Percentiles rank a stretch among this genome's conserved stretches.
Evolutionary conservation across 2,329 filamentous ascomycete genomes (phyloP).

Genomic region (Penicillium brasilianum): DNA sequence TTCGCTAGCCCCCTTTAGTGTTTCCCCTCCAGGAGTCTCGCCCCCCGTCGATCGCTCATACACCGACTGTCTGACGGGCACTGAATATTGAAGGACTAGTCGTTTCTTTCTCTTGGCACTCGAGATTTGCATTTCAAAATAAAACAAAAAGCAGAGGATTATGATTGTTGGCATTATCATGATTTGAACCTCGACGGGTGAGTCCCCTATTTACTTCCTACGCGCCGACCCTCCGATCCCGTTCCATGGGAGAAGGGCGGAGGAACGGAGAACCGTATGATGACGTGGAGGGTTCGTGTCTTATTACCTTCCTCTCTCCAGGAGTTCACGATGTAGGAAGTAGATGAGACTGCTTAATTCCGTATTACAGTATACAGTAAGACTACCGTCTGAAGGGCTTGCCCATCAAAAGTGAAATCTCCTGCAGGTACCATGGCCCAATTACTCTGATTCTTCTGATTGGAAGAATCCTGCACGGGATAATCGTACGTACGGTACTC

Average conservation of each 20-base stretch:
- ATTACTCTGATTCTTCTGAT: neutral
- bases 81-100: constrained; percentile 1
- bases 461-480: neutral
- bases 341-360: neutral
- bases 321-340: neutral
- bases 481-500: neutral
- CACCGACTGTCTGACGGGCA: constrained; percentile 30
- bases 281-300: neutral
- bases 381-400: no score
- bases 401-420: no score
- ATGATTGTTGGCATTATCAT: neutral
- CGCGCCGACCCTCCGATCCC: constrained; percentile 6
- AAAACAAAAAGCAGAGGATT: neutral
- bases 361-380: no score
- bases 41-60: constrained; percentile 36
- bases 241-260: constrained; percentile 5
- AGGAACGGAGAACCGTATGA: neutral
- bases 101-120: neutral
- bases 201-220: neutral
- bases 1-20: constrained; percentile 28
- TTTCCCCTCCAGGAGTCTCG: constrained; percentile 30
- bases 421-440: neutral
- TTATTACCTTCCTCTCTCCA: neutral
- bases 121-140: no score
- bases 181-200: neutral